Evolutionary conservation across 768 basidiomycete species (phyloP), one percentile per base, ranked within the genome.

Genomic region (Cystobasidium tubakii): DNA sequence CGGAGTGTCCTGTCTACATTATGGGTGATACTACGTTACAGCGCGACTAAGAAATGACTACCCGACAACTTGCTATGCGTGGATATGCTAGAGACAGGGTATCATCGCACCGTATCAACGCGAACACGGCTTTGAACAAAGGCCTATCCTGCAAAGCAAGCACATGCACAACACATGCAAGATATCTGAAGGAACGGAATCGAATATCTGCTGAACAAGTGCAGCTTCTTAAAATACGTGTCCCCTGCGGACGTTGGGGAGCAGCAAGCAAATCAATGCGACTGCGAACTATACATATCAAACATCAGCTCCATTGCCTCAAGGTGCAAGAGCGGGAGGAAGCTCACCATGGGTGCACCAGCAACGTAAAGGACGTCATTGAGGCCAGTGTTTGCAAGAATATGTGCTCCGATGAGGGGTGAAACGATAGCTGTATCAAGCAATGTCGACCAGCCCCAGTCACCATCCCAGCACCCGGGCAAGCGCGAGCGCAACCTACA

Each of bases 331-430:
- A 27, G 6, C 10, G 13, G 17, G 33, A 17, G 15, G 12, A 25
- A 31, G 50, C 50, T 67, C n/a, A 42, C 33, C 39, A 72, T 34
- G 1, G 55, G 29, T 21, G 42, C 31, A 19, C 54, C 36, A n/a
- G 31, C 66, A 63, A 42, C 66, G 31, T 50, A 69, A 33, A 72
- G 55, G 3, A 72, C 57, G 36, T 53, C 70, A 19, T 72, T 57
- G 10, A 57, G 19, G 19, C 70, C 70, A 12, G 70, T 72, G 25
- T 57, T 57, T 6, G 70, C 70, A 2, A 53, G 55, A 27, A 72
- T 72, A 21, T 60, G 25, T 9, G 70, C 70, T 67, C 70, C 70
- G 39, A 72, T 72, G n/a, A 72, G 31, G 1, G 70, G 70, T 21
- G 70, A 57, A 1, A 57, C 23, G 43, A 72, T 72, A 12, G 57